Conservation (phyloP, 768 basidiomycete genomes). For the Rhodotorula toruloides region DNA sequence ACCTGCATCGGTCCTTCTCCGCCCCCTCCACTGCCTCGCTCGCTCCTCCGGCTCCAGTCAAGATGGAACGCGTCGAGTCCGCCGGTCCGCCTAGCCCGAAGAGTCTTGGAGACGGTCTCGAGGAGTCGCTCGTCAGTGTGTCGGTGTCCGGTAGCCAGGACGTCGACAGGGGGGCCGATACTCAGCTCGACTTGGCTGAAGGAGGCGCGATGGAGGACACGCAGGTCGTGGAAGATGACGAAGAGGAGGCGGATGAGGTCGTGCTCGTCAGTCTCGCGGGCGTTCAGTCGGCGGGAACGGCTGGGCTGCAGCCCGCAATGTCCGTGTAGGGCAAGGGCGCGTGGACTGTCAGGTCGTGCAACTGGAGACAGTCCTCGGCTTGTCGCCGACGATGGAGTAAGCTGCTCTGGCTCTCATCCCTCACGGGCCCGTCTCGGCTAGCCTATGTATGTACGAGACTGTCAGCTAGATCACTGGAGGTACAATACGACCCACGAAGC, state of each 20-base stretch:
- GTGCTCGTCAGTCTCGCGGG: conserved; percentile 3
- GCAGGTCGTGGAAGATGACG: background rate
- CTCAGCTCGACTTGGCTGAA: background rate
- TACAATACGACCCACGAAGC: too few relatives aligned
- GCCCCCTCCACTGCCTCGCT: background rate
- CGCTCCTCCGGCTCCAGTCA: background rate
- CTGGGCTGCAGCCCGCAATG: too few relatives aligned
- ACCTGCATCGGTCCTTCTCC: background rate
- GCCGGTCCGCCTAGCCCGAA: background rate
- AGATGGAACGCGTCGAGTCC: background rate
- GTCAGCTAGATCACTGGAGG: too few relatives aligned
- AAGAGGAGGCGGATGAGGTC: background rate
- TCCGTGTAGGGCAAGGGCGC: too few relatives aligned
- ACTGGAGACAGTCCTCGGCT: too few relatives aligned
- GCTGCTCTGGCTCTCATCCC: too few relatives aligned
- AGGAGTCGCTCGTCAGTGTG: background rate
- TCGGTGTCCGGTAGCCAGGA: too few relatives aligned
- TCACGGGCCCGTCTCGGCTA: too few relatives aligned
- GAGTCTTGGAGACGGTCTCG: conserved; percentile 1
- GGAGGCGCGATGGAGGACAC: background rate
- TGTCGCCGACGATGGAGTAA: too few relatives aligned
- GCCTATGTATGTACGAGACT: too few relatives aligned
- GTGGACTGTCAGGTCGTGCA: too few relatives aligned
- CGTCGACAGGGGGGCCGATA: background rate
- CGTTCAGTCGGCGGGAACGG: too few relatives aligned